phyloP scores from a whole-genome alignment of 1,284 basidiomycete species.

The Fomitopsis betulina region DNA sequence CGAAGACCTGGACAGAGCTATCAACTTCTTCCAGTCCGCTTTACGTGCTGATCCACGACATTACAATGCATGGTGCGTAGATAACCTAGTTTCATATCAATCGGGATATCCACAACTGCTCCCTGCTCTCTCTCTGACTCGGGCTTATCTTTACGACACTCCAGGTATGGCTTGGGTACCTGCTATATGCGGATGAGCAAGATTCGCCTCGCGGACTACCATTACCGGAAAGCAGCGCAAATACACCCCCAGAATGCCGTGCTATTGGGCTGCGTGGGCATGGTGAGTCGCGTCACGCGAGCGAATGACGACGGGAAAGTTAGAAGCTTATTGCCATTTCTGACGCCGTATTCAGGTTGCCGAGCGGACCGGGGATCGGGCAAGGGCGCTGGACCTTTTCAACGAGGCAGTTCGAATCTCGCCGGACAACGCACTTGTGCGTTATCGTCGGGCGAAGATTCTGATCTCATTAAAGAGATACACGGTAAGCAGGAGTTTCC shows the following conservation, averaged over 20 bases:
- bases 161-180: conserved; percentile 93
- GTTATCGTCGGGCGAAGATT: conserved; percentile 87
- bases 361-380: conserved; percentile 73
- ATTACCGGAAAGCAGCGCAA: conserved; percentile 84
- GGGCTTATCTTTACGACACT: conserved; percentile 16
- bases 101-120: neutral
- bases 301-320: neutral
- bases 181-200: conserved; percentile 93
- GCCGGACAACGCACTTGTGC: conserved; percentile 83
- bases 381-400: conserved; percentile 73
- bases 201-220: conserved; percentile 87
- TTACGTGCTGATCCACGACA: conserved; percentile 84
- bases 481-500: conserved; percentile 51
- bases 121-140: neutral
- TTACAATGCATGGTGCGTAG: conserved; percentile 89
- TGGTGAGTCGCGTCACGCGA: conserved; percentile 51
- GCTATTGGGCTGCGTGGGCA: conserved; percentile 84
- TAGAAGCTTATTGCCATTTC: conserved; percentile 2
- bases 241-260: conserved; percentile 93
- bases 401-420: conserved; percentile 72
- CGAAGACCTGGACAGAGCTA: conserved; percentile 87
- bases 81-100: conserved; percentile 6
- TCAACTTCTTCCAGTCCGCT: conserved; percentile 86
- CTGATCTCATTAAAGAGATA: conserved; percentile 80
- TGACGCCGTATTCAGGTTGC: conserved; percentile 54